Evolutionary conservation across 176 grass and related monocot genomes (phyloP), one percentile per base, ranked within the genome.

Genomic region (Cymbopogon citratus): DNA sequence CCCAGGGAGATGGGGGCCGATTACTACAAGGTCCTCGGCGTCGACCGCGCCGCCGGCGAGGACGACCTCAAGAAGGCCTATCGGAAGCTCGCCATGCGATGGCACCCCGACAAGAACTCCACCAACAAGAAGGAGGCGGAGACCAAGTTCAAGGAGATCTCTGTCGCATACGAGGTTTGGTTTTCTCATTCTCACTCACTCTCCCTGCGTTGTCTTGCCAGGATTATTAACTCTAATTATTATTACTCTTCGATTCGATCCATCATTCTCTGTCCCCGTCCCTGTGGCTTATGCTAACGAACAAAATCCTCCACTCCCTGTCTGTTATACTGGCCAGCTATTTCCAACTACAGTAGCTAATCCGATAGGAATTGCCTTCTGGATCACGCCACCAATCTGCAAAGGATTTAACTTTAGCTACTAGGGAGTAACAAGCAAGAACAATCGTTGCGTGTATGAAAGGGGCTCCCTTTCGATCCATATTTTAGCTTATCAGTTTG

Each of bases 131-230:
- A 90, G 82, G 92, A 98, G 44, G 96, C 96, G 4, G 96, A 98
- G 80, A 91, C 96, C 52, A 98, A 91, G 83, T 98, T 99, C 89
- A 99, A 99, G 85, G 85, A 99, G 91, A 99, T 99, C 90, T 93
- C 96, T 36, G 91, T 91, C 59, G 96, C 96, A 5, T 99, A 98
- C 77, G 90, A 97, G 85, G 92, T 92, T 92, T 79, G 5, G 3
- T 36, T 31, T 18, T 0, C 23, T n/a, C n/a, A n/a, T 12, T 46
- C 21, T 21, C 15, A 48, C 18, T 72, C 63, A 16, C 15, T 7
- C 28, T 33, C n/a, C n/a, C n/a, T n/a, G n/a, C n/a, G n/a, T 11
- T 56, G 23, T n/a, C n/a, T 33, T 40, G 45, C 6, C 5, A 66
- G 46, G 12, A 71, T 91, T 49, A 21, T 19, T n/a, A n/a, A n/a